Evolutionary conservation across 2,329 filamentous ascomycete species (phyloP).

Genomic region (Lachnellula occidentalis): DNA sequence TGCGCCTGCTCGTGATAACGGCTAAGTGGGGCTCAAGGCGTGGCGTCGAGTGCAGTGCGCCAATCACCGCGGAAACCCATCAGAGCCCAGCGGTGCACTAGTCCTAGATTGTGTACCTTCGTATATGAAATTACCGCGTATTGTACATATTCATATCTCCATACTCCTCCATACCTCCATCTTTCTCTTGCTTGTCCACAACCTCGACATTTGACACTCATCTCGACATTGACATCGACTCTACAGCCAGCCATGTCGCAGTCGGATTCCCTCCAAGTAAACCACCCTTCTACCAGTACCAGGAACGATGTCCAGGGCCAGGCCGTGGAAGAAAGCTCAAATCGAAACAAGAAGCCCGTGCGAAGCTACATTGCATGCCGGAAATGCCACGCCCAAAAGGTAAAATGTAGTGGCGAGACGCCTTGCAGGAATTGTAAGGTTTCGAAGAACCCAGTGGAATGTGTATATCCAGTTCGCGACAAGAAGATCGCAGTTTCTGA

Average conservation of each 20-base stretch:
- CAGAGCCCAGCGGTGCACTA: too few species aligned
- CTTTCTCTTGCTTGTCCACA: not conserved
- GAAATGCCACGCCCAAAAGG: conserved; percentile 41
- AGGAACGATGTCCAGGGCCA: not conserved
- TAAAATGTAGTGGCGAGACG: conserved; percentile 40
- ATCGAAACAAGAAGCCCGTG: conserved; percentile 1
- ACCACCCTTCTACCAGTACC: not conserved
- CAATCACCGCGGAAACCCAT: too few species aligned
- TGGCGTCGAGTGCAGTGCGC: too few species aligned
- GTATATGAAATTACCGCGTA: too few species aligned
- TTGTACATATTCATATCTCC: too few species aligned
- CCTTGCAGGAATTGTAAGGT: conserved; percentile 38
- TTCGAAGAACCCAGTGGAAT: conserved; percentile 34
- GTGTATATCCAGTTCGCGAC: conserved; percentile 37
- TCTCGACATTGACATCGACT: too few species aligned
- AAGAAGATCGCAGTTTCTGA: conserved; percentile 35
- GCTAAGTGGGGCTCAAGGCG: too few species aligned
- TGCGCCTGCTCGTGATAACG: too few species aligned
- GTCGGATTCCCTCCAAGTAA: too few species aligned
- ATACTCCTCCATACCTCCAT: not conserved
- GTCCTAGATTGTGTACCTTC: too few species aligned
- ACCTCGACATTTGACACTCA: not conserved
- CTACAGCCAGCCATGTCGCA: too few species aligned
- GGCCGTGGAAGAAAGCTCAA: not conserved
- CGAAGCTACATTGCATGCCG: conserved; percentile 29